Base-by-base conservation (phyloP, 2,329 filamentous ascomycete genomes). In the Fusarium hainanense region DNA sequence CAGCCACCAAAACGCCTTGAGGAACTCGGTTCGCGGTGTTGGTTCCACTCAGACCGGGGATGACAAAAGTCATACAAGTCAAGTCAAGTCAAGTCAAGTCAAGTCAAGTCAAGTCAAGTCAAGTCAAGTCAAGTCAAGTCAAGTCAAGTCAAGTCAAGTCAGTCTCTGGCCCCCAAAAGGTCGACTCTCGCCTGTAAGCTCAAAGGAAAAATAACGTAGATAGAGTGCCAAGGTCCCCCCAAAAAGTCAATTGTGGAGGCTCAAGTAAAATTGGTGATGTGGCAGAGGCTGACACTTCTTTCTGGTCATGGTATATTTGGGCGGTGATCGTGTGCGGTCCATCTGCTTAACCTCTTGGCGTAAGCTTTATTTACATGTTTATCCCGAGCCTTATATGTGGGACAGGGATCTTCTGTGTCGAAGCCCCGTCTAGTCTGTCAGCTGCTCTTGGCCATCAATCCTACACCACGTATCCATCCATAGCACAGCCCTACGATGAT, bases 401-500 rank as follows among this genome's bases (percentile, higher is more conserved):
- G 21, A 34, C 55, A 61, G 44, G 52, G 40, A 32, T 48, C 41
- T 42, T 20, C 23, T 49, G 21, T 46, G 28, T 42, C 44, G 27
- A 20, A 40, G n/a, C 43, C 42, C 41, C 46, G 41, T 58, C 30
- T 30, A 48, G 63, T 41, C 41, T 30, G 41, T 58, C 30, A 37
- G 51, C 68, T 41, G 30, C 3, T 37, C 34, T 37, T 18, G 41
- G 20, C 9, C 21, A 46, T 32, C 32, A 37, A 37, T 43, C 30
- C 49, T 37, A n/a, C 46, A 61, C 25, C 23, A 28, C 48, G 12
- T 40, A 43, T 37, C 42, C 34, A 37, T 34, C 41, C 32, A 56
- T 27, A 47, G 14, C 62, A 67, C 54, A 70, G 67, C 57, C 66
- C 62, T 58, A 37, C 30, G 12, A 25, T 41, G 42, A n/a, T 16